These are phyloP conservation scores for Oryza meridionalis DNA, from an alignment of 176 grass and related monocot species.

Conservation along the genomic window DNA sequence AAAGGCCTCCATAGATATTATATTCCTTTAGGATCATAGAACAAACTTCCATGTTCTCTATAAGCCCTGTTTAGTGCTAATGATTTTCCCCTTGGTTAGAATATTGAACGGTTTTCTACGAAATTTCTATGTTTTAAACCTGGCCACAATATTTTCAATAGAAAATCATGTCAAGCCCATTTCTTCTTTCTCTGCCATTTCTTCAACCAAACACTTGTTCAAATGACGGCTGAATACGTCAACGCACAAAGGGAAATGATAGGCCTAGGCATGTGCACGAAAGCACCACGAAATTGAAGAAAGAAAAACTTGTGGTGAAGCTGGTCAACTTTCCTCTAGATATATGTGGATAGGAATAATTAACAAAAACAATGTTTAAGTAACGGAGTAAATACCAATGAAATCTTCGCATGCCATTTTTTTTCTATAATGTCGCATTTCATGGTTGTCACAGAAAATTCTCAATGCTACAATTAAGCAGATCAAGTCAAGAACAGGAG, in stretches of 20 bases:
- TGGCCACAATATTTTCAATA: background rate
- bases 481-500: constrained; percentile 36
- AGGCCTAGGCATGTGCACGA: constrained; percentile 16
- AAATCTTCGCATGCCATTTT: background rate
- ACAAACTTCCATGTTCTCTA: background rate
- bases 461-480: constrained; percentile 22
- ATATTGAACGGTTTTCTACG: background rate
- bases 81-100: background rate
- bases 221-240: constrained; percentile 3
- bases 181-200: background rate
- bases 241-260: constrained; percentile 1
- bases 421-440: background rate
- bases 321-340: constrained; percentile 34
- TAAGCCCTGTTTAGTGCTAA: background rate
- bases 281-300: constrained; percentile 27
- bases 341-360: background rate
- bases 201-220: background rate
- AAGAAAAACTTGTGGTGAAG: constrained; percentile 19
- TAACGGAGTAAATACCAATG: background rate
- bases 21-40: too few species aligned
- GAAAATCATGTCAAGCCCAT: constrained; percentile 1
- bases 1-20: too few species aligned
- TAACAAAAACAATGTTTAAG: background rate
- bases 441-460: background rate
- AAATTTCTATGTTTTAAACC: background rate